These are phyloP conservation scores for Vaccinium macrocarpon DNA, from an alignment of 148 eudicot species.

Conservation along the genomic window DNA sequence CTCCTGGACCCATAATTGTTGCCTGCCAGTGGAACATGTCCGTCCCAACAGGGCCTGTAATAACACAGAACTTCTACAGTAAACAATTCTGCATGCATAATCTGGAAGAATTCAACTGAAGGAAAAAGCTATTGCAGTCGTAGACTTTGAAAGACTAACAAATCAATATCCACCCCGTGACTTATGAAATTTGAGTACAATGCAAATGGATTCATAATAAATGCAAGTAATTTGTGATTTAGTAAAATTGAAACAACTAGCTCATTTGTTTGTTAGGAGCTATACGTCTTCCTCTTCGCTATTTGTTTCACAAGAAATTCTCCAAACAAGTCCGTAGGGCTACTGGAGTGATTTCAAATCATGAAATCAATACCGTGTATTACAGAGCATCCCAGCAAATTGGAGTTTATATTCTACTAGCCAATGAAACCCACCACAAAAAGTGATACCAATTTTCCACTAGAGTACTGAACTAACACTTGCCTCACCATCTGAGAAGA, in stretches of 20 bases:
- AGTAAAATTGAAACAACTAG: background rate
- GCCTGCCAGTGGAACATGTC: constrained; percentile 6
- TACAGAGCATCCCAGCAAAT: background rate
- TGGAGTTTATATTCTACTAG: background rate
- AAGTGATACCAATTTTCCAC: background rate
- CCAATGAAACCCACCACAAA: background rate
- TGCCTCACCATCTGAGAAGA: background rate
- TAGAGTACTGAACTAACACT: too few species aligned
- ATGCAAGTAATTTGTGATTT: background rate
- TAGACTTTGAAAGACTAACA: background rate
- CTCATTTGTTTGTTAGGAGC: background rate
- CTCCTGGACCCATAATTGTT: constrained; percentile 1
- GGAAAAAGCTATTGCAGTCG: background rate
- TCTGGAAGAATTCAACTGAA: background rate
- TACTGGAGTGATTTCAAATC: background rate
- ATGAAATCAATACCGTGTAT: background rate
- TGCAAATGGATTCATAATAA: background rate
- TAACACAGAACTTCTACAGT: background rate
- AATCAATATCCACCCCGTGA: background rate
- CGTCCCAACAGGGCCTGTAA: constrained; percentile 9
- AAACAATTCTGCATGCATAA: background rate
- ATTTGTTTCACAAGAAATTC: background rate
- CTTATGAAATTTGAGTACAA: background rate
- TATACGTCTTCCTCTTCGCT: background rate
- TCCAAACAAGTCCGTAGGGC: background rate